These are phyloP conservation scores for Hypomyces perniciosus DNA, from an alignment of 2,329 filamentous ascomycete species.

Conservation along the genomic window DNA sequence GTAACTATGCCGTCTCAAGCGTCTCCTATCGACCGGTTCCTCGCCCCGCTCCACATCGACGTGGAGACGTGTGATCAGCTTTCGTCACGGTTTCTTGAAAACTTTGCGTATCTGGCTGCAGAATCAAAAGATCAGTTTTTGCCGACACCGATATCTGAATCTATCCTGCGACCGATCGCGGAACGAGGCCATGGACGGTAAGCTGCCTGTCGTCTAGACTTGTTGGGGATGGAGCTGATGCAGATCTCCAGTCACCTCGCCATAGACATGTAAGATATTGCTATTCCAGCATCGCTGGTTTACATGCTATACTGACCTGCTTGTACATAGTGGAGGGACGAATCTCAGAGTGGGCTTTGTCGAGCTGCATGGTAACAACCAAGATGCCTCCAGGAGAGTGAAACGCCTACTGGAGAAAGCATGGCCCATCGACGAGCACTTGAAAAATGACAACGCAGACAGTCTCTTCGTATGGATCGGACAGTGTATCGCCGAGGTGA, in stretches of 20 bases:
- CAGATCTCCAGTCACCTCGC: constrained; percentile 45
- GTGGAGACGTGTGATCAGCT: constrained; percentile 39
- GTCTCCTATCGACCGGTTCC: constrained; percentile 36
- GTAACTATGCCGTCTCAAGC: constrained; percentile 19
- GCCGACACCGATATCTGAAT: constrained; percentile 55
- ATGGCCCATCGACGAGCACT: constrained; percentile 67
- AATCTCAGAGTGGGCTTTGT: constrained; percentile 65
- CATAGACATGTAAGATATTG: constrained; percentile 57
- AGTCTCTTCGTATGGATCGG: constrained; percentile 79
- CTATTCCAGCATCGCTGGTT: too few species aligned
- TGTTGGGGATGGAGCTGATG: constrained; percentile 8
- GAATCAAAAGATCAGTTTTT: constrained; percentile 52
- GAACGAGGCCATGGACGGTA: constrained; percentile 42
- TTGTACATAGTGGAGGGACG: constrained; percentile 51
- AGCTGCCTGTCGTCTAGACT: constrained; percentile 20
- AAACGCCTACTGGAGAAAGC: constrained; percentile 59
- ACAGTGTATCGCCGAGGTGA: constrained; percentile 66
- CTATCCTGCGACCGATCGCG: constrained; percentile 45
- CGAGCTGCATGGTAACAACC: constrained; percentile 44
- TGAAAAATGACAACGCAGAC: constrained; percentile 69
- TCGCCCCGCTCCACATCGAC: constrained; percentile 46
- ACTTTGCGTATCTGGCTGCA: constrained; percentile 46
- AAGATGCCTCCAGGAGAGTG: constrained; percentile 35
- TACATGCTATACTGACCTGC: constrained; percentile 7
- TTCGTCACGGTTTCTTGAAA: constrained; percentile 40